Evolutionary conservation across 1,284 basidiomycete genomes (phyloP).

Genomic region (Apiotrichum montevideense): DNA sequence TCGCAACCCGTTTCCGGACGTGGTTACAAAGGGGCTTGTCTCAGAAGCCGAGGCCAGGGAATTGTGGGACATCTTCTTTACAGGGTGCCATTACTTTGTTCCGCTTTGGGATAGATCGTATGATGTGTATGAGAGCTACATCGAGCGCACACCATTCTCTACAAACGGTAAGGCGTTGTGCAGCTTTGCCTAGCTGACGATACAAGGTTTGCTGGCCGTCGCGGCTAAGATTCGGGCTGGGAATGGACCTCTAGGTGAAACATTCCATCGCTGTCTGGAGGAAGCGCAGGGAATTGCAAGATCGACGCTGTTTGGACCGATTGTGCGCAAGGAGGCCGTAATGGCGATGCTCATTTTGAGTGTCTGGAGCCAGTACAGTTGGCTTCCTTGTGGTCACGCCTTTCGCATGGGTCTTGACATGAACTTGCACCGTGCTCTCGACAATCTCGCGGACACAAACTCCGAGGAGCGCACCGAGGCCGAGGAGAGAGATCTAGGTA

Average conservation of each 20-base stretch:
- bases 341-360: slow-evolving; percentile 88
- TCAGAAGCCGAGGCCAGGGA: slow-evolving; percentile 73
- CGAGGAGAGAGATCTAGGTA: slow-evolving; percentile 80
- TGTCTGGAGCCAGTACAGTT: slow-evolving; percentile 88
- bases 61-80: slow-evolving; percentile 87
- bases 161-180: slow-evolving; percentile 32
- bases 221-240: slow-evolving; percentile 86
- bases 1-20: slow-evolving; percentile 53
- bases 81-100: slow-evolving; percentile 89
- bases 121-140: slow-evolving; percentile 82
- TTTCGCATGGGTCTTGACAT: slow-evolving; percentile 92
- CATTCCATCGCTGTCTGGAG: slow-evolving; percentile 83
- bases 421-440: slow-evolving; percentile 79
- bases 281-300: slow-evolving; percentile 91
- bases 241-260: slow-evolving; percentile 70
- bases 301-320: slow-evolving; percentile 82
- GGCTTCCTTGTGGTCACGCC: slow-evolving; percentile 79
- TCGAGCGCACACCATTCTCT: slow-evolving; percentile 86
- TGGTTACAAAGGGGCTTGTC: slow-evolving; percentile 57
- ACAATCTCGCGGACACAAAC: slow-evolving; percentile 68
- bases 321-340: slow-evolving; percentile 87
- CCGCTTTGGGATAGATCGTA: slow-evolving; percentile 83
- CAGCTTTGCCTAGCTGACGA: background rate
- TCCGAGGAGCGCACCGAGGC: slow-evolving; percentile 59
- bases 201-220: slow-evolving; percentile 64